phyloP scores from a whole-genome alignment of 164 flowering plant genomes.

The Nelumbo lutea region DNA sequence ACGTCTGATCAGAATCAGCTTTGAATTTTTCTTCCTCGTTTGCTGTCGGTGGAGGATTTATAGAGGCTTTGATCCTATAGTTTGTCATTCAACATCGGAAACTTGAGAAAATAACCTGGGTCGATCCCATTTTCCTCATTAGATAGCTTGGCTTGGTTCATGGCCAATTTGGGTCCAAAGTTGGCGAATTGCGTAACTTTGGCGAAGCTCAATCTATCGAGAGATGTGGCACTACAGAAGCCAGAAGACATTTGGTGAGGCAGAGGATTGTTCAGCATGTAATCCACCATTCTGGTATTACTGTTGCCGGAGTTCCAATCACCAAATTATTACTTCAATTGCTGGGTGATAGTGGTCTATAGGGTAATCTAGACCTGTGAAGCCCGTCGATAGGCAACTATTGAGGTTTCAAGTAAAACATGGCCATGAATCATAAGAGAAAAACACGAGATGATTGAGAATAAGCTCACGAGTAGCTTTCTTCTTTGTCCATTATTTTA shows the following conservation, averaged over 20 bases:
- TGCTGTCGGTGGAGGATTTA: constrained; percentile 18
- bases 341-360: constrained; percentile 23
- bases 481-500: constrained; percentile 56
- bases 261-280: constrained; percentile 41
- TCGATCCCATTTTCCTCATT: constrained; percentile 56
- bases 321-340: constrained; percentile 23
- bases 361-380: constrained; percentile 29
- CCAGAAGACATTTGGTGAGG: constrained; percentile 21
- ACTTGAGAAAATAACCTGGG: constrained; percentile 81
- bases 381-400: constrained; percentile 24
- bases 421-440: constrained; percentile 9
- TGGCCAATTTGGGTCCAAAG: constrained; percentile 65
- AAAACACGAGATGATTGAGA: background rate
- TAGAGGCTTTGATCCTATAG: constrained; percentile 25
- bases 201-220: constrained; percentile 64
- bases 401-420: constrained; percentile 21
- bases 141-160: constrained; percentile 40
- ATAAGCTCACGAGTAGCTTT: constrained; percentile 43
- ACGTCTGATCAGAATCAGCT: background rate
- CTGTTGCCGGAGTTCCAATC: constrained; percentile 19
- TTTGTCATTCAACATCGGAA: constrained; percentile 73
- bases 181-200: constrained; percentile 96
- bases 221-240: constrained; percentile 30
- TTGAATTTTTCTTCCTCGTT: constrained; percentile 19
- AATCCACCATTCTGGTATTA: constrained; percentile 38